Evolutionary conservation across 257 asterid species (phyloP).

Genomic region (Rhazya stricta): DNA sequence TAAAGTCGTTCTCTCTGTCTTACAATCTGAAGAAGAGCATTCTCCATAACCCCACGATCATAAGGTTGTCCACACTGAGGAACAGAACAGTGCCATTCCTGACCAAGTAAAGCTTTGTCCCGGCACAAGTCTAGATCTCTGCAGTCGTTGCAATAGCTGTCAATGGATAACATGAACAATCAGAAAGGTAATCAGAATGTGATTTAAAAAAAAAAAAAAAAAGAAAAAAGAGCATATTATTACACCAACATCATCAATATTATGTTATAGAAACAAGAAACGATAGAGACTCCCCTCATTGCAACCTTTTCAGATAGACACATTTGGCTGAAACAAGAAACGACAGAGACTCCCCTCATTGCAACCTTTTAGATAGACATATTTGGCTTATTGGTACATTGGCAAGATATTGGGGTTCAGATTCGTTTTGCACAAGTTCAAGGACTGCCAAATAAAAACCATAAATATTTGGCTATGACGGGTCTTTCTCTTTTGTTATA

Average conservation of each 20-base stretch:
- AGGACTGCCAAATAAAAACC: neutral
- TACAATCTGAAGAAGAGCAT: slow-evolving; percentile 68
- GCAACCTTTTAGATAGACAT: neutral
- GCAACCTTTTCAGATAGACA: neutral
- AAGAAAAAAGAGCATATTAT: neutral
- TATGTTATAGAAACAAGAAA: neutral
- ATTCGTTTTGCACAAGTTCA: neutral
- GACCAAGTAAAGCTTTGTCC: slow-evolving; percentile 50
- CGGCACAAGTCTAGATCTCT: slow-evolving; percentile 81
- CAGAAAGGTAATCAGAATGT: neutral
- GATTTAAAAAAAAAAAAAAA: neutral
- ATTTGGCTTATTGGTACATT: neutral
- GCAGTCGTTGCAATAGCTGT: slow-evolving; percentile 92
- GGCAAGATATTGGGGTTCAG: neutral
- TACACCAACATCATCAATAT: neutral
- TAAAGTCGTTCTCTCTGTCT: slow-evolving; percentile 84
- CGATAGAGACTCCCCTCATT: neutral
- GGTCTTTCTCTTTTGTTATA: too few relatives aligned
- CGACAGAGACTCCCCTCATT: neutral
- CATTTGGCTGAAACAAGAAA: neutral
- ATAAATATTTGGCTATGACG: too few relatives aligned
- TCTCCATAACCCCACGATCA: slow-evolving; percentile 77
- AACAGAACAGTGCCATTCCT: slow-evolving; percentile 78
- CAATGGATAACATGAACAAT: slow-evolving; percentile 3
- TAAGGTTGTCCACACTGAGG: slow-evolving; percentile 89